Conservation (phyloP, 176 grass and related monocot species). For the Zoysia pacifica region DNA sequence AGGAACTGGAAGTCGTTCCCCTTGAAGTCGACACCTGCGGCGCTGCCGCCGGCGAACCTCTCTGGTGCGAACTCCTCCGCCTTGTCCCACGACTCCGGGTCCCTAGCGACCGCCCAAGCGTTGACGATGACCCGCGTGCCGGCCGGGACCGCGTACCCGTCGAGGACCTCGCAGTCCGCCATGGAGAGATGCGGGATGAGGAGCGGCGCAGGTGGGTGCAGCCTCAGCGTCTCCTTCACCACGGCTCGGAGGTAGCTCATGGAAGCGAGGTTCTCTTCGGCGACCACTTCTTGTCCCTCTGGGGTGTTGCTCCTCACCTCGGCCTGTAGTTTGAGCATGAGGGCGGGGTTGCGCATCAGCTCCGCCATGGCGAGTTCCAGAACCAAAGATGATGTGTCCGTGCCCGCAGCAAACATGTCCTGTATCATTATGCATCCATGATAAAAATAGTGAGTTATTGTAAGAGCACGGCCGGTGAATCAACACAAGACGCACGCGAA, state of each 20-base stretch:
- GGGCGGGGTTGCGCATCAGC: slow-evolving; percentile 34
- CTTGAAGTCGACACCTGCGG: not conserved
- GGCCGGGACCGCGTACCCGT: slow-evolving; percentile 37
- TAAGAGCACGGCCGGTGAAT: no score
- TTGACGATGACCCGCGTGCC: slow-evolving; percentile 42
- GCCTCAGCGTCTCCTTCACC: slow-evolving; percentile 47
- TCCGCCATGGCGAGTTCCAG: slow-evolving; percentile 53
- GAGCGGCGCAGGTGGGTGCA: slow-evolving; percentile 47
- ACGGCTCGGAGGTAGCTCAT: slow-evolving; percentile 40
- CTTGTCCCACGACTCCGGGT: not conserved
- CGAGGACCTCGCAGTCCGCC: slow-evolving; percentile 24
- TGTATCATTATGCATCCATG: not conserved
- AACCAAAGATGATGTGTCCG: slow-evolving; percentile 43
- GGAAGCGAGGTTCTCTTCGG: slow-evolving; percentile 24
- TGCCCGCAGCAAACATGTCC: slow-evolving; percentile 61
- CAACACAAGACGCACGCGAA: no score
- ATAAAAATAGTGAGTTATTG: no score
- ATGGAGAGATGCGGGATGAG: slow-evolving; percentile 26
- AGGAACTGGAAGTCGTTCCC: slow-evolving; percentile 31
- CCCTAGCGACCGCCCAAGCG: slow-evolving; percentile 22
- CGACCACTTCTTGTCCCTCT: slow-evolving; percentile 6
- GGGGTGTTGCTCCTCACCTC: slow-evolving; percentile 36
- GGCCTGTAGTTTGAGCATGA: slow-evolving; percentile 44
- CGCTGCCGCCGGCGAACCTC: slow-evolving; percentile 31
- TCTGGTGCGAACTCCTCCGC: slow-evolving; percentile 21